A percentile compares a stretch with the other conserved stretches of the same genome.
These are phyloP conservation scores for Lanmaoa pseudosensibilis DNA, from an alignment of 768 basidiomycete genomes.

Conservation along the genomic window DNA sequence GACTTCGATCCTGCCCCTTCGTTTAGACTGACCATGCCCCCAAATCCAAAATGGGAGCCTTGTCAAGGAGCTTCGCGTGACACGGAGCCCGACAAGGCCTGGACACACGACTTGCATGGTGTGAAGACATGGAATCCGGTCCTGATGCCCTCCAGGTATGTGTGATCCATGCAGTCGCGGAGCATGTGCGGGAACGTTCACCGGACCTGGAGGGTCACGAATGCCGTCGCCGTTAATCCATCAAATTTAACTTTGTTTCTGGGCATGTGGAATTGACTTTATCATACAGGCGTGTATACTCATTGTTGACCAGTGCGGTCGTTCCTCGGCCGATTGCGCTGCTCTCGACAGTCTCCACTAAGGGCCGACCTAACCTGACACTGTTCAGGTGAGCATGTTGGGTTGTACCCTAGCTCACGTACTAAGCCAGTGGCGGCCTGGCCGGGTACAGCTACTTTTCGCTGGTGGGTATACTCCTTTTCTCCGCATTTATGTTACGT, in stretches of 20 bases:
- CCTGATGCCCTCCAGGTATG: constrained; percentile 32
- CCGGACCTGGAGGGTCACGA: background rate
- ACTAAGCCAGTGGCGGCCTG: constrained; percentile 7
- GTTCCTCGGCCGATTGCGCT: constrained; percentile 63
- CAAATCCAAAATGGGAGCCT: constrained; percentile 44
- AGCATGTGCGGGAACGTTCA: background rate
- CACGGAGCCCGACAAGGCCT: constrained; percentile 22
- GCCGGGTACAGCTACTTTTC: constrained; percentile 53
- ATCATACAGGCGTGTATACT: constrained; percentile 40
- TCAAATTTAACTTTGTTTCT: constrained; percentile 19
- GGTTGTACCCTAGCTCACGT: constrained; percentile 3
- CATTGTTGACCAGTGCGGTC: constrained; percentile 55
- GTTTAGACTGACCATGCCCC: constrained; percentile 38
- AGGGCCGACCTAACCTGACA: constrained; percentile 59
- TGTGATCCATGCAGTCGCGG: constrained; percentile 10
- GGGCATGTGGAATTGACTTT: constrained; percentile 25
- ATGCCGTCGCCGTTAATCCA: constrained; percentile 4
- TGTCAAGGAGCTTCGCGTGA: constrained; percentile 38
- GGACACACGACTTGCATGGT: constrained; percentile 35
- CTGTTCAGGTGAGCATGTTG: constrained; percentile 55
- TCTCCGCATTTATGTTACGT: constrained; percentile 13
- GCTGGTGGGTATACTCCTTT: constrained; percentile 41
- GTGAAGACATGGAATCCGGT: constrained; percentile 45
- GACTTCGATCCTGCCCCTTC: constrained; percentile 24
- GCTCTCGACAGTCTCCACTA: constrained; percentile 55